A percentile compares a stretch with the other conserved stretches of the same genome.
These are phyloP conservation scores for Sarocladiaceae sp. DNA, from an alignment of 2,329 filamentous ascomycete genomes.

Conservation along the genomic window DNA sequence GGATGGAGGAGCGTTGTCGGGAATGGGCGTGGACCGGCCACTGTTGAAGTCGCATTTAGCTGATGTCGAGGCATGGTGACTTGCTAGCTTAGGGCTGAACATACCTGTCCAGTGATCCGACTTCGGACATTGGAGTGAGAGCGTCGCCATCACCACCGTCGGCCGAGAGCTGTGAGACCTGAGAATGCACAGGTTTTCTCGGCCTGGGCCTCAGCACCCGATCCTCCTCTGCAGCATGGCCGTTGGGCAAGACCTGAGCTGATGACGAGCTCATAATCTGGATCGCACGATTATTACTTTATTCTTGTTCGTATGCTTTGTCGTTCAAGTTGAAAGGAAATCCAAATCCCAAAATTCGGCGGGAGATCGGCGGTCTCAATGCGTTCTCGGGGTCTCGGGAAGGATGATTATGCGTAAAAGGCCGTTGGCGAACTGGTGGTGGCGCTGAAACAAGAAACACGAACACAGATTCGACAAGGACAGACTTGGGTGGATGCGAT, in stretches of 20 bases:
- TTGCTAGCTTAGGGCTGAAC: conserved; percentile 9
- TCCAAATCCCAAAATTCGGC: no score
- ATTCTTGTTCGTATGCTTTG: not conserved
- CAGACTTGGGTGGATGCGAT: not conserved
- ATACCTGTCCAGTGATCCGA: conserved; percentile 4
- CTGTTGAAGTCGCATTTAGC: conserved; percentile 38
- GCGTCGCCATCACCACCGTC: not conserved
- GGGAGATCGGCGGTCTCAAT: not conserved
- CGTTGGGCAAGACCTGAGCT: conserved; percentile 21
- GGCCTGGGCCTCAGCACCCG: conserved; percentile 45
- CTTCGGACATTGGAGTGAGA: not conserved
- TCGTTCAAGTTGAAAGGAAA: no score
- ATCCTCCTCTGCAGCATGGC: conserved; percentile 30
- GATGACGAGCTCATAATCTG: conserved; percentile 23
- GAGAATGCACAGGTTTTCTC: conserved; percentile 44
- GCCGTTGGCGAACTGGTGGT: not conserved
- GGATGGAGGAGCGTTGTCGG: conserved; percentile 89
- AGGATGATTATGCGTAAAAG: not conserved
- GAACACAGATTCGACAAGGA: not conserved
- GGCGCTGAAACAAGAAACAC: not conserved
- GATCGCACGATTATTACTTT: no score
- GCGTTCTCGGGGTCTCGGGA: not conserved
- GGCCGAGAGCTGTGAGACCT: conserved; percentile 37
- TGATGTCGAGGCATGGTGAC: not conserved
- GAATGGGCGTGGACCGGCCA: conserved; percentile 77